Percentiles rank a stretch among this genome's conserved stretches.
Evolutionary conservation across 495 filamentous ascomycete genomes (phyloP).

Genomic region (Paragyromitra xinjiangensis): DNA sequence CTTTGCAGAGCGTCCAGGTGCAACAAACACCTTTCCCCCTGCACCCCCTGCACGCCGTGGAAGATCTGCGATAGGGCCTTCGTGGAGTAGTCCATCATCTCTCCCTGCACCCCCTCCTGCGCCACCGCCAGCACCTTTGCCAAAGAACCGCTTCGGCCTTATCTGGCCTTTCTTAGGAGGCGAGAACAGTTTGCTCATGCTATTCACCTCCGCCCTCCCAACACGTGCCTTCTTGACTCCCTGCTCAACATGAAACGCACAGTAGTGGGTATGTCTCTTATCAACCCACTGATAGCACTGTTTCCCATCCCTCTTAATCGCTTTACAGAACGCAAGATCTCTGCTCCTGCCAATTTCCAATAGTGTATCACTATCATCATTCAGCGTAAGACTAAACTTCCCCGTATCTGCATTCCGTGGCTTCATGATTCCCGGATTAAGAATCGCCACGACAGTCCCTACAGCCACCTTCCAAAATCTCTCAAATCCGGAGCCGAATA

Average conservation of each 20-base stretch:
- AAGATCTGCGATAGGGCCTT: constrained; percentile 52
- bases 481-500: constrained; percentile 90
- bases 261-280: constrained; percentile 83
- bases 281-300: constrained; percentile 87
- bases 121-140: constrained; percentile 59
- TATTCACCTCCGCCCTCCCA: constrained; percentile 82
- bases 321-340: constrained; percentile 90
- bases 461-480: constrained; percentile 88
- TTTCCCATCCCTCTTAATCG: constrained; percentile 81
- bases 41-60: constrained; percentile 56
- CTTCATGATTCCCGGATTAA: constrained; percentile 93
- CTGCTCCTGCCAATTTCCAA: constrained; percentile 86
- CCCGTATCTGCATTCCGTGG: constrained; percentile 78
- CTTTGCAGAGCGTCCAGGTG: constrained; percentile 65
- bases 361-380: constrained; percentile 83
- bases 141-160: constrained; percentile 65
- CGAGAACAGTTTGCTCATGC: constrained; percentile 60
- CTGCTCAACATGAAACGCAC: constrained; percentile 88
- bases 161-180: constrained; percentile 60
- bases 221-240: constrained; percentile 75
- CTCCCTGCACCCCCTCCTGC: constrained; percentile 43
- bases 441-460: constrained; percentile 86
- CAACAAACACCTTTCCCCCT: constrained; percentile 54
- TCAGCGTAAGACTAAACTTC: constrained; percentile 82
- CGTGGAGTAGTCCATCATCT: constrained; percentile 53